Conservation (phyloP, 148 eudicot genomes). For the Arctostaphylos glauca region DNA sequence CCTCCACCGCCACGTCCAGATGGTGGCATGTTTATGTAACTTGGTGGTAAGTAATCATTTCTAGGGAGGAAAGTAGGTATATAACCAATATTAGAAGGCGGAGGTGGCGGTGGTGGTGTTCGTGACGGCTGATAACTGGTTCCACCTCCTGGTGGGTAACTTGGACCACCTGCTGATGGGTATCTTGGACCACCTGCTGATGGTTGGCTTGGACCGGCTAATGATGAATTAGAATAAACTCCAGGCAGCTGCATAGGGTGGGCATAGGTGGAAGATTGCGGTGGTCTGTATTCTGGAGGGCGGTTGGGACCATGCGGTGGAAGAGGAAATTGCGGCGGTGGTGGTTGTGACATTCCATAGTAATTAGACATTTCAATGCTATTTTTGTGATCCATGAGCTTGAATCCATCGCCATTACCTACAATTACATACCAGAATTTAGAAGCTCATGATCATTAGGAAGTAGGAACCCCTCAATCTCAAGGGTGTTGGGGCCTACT, state of each 20-base stretch:
- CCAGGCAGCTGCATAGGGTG: slow-evolving; percentile 34
- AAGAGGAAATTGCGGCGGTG: slow-evolving; percentile 26
- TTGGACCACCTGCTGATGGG: slow-evolving; percentile 20
- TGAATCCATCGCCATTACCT: slow-evolving; percentile 53
- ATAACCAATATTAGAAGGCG: slow-evolving; percentile 50
- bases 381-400: slow-evolving; percentile 39
- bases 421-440: slow-evolving; percentile 25
- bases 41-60: slow-evolving; percentile 26
- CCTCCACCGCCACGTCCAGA: slow-evolving; percentile 34
- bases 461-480: not conserved
- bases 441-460: not conserved
- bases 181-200: slow-evolving; percentile 26
- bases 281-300: slow-evolving; percentile 26
- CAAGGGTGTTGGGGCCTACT: not conserved
- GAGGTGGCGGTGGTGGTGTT: slow-evolving; percentile 47
- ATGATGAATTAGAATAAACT: slow-evolving; percentile 29
- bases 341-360: slow-evolving; percentile 29
- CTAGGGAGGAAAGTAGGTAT: slow-evolving; percentile 44
- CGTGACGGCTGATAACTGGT: slow-evolving; percentile 36
- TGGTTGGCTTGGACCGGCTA: slow-evolving; percentile 25
- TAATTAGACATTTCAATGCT: slow-evolving; percentile 27
- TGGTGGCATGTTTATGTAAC: slow-evolving; percentile 60
- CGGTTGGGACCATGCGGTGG: slow-evolving; percentile 15
- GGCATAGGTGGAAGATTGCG: slow-evolving; percentile 22
- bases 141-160: slow-evolving; percentile 31